A percentile compares a stretch with the other conserved stretches of the same genome.
These are phyloP conservation scores for Nakazawaea pomicola DNA, from an alignment of 805 yeast genomes.

Conservation along the genomic window DNA sequence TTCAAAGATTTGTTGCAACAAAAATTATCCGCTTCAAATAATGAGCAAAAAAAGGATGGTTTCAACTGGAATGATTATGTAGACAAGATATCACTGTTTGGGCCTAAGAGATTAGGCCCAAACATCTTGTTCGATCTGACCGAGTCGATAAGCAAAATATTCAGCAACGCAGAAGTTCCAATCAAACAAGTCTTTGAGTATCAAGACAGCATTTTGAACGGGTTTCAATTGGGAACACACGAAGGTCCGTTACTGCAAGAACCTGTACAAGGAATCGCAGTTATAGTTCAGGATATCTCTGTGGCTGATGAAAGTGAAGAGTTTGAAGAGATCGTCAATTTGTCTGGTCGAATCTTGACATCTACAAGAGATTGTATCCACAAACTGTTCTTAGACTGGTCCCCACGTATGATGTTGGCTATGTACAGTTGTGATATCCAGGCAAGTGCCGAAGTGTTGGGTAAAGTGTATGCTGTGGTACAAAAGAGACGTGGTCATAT, in stretches of 20 bases:
- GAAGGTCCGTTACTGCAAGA: constrained; percentile 91
- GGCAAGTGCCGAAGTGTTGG: constrained; percentile 89
- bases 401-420: constrained; percentile 89
- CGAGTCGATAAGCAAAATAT: constrained; percentile 27
- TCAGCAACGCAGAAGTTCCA: constrained; percentile 18
- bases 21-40: constrained; percentile 22
- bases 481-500: constrained; percentile 84
- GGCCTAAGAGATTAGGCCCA: constrained; percentile 73
- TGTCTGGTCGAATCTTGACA: constrained; percentile 71
- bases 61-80: constrained; percentile 27
- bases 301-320: constrained; percentile 23
- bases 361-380: constrained; percentile 71
- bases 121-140: constrained; percentile 62
- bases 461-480: constrained; percentile 92
- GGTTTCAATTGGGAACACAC: constrained; percentile 74
- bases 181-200: constrained; percentile 27
- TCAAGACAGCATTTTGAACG: constrained; percentile 68
- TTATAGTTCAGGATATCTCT: constrained; percentile 39
- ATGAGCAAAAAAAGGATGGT: constrained; percentile 18
- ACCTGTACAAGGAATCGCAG: constrained; percentile 77
- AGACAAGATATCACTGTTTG: constrained; percentile 56
- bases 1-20: constrained; percentile 30
- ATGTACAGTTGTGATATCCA: constrained; percentile 94
- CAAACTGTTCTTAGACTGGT: constrained; percentile 66
- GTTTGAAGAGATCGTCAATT: constrained; percentile 35